Evolutionary conservation across 208 protist species (phyloP), one percentile per base, ranked within the genome.

Genomic region (Histomonas meleagridis): DNA sequence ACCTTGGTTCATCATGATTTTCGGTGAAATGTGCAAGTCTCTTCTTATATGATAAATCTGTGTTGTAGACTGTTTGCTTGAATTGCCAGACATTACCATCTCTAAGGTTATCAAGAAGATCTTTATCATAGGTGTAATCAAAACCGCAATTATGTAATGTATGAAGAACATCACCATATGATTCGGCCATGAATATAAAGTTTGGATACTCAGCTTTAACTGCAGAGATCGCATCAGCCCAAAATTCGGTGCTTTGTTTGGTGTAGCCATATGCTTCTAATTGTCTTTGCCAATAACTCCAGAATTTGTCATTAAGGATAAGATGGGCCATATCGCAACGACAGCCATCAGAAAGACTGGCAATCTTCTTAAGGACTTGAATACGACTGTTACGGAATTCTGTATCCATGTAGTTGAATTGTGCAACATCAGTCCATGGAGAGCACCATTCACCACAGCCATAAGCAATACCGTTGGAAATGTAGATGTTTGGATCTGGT

Each of bases 271-370:
- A 65, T 12, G 65, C 32, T 51, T 91, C 12, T 14, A 90, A 38
- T 28, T 92, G 14, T 32, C 4, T 69, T 38, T 65, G 16, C 55
- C 92, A 81, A 69, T 69, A 91, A 40, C 16, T 92, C 16, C 23
- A 46, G 62, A 93, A 62, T 46, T 92, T 23, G 38, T 55, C 62
- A 28, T 92, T 93, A 32, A 93, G 49, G 10, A 91, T 32, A 43
- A 92, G 79, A 38, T 92, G 91, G n/a, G 92, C 92, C 49, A 93
- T 92, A 91, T 93, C 78, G 79, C 90, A 92, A 38, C 92, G 92
- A 32, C 62, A 53, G 53, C 92, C 92, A 69, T 93, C 92, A 55
- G 35, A 21, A 38, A 81, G 26, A 0, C 23, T 51, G 23, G 92
- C n/a, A 35, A 90, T 93, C 12, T 70, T 26, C 38, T 23, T 62